Base-by-base conservation (phyloP, 2,329 filamentous ascomycete genomes). In the Xylaria sp. region DNA sequence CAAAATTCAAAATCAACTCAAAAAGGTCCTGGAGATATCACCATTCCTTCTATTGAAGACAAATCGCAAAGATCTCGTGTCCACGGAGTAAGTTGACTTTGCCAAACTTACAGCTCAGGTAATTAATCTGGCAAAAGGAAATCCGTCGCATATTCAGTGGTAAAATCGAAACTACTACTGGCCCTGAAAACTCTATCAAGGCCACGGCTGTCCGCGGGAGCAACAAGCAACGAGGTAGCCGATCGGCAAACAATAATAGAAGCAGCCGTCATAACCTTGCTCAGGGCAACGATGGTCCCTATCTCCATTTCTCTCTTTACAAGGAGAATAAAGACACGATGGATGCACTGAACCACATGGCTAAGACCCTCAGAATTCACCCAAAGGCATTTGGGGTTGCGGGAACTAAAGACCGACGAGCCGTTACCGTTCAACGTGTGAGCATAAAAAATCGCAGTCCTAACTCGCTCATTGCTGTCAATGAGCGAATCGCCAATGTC, bases 281-380 rank as follows among this genome's bases (percentile, higher is more conserved):
- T 28, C 66, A 67, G 67, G 69, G 33, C 68, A 71, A 61, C 64
- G 76, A 83, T n/a, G 92, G 91, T 17, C 89, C 93, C 51, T 95
- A 92, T 75, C 80, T 97, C 14, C 93, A 97, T 76, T 96, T 97
- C 75, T 94, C 92, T 0, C 82, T 97, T 54, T 96, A 94, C 85
- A 97, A 97, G 79, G 94, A 97, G 79, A 97, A 97, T 79, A 94
- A 94, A 74, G 94, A 97, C 74, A 97, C 94, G 1, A 96, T 97
- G 91, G 94, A 97, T 70, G 89, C 92, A 0, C 83, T 96, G 56
- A 89, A 87, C 56, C 92, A 90, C 71, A 84, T 97, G 42, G 87
- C 89, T 0, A 89, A 89, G 45, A 84, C 90, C 67, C 78, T 96
- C 66, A 91, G 89, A 73, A 81, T 91, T 67, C 93, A 91, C 74